Evolutionary conservation across 495 filamentous ascomycete species (phyloP).

Genomic region (Podospora pseudocomata): DNA sequence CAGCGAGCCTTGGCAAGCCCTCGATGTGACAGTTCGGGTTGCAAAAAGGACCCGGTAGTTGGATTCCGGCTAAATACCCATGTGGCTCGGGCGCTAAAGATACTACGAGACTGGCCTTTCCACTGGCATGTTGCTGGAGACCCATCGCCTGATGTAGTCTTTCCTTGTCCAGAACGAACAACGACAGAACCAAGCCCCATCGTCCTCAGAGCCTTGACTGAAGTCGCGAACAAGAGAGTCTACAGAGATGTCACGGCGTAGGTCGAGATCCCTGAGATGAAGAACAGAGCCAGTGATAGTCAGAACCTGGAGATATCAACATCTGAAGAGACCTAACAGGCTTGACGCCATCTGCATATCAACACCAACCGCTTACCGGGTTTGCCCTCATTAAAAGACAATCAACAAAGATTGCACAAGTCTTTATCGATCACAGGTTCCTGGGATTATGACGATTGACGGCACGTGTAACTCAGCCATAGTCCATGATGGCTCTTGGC

Average conservation of each 20-base stretch:
- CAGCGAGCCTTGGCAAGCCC: background rate
- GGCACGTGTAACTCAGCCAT: background rate
- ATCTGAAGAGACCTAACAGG: too few relatives aligned
- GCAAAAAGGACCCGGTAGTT: conserved; percentile 2
- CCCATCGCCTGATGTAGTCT: background rate
- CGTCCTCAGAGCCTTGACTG: too few relatives aligned
- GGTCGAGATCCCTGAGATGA: too few relatives aligned
- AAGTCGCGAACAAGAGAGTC: too few relatives aligned
- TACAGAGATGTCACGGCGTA: too few relatives aligned
- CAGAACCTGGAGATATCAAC: too few relatives aligned
- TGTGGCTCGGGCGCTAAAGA: background rate
- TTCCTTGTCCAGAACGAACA: background rate
- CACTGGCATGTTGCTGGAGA: background rate
- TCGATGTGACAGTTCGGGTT: background rate
- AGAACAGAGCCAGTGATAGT: too few relatives aligned
- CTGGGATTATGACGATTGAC: background rate
- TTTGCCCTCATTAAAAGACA: background rate
- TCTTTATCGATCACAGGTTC: background rate
- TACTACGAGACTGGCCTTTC: background rate
- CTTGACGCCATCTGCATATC: background rate
- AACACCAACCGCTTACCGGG: background rate
- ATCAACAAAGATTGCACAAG: background rate
- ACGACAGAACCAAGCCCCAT: background rate
- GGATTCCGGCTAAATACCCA: conserved; percentile 5
- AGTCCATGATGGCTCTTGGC: background rate